These are phyloP conservation scores for Fusarium goolgardi DNA, from an alignment of 2,329 filamentous ascomycete species.

Conservation along the genomic window DNA sequence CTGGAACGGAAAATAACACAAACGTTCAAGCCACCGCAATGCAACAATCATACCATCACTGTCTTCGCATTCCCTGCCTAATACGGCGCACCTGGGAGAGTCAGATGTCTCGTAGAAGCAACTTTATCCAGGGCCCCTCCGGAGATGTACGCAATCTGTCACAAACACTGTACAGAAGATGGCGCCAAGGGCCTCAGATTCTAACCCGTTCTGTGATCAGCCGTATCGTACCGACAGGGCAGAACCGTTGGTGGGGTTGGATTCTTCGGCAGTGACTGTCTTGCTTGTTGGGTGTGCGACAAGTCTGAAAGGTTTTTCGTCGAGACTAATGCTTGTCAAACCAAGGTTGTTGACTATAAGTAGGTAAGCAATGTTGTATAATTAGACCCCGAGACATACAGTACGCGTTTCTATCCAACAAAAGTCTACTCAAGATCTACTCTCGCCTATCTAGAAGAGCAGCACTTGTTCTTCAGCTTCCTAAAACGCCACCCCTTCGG, in stretches of 20 bases:
- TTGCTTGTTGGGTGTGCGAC: constrained; percentile 1
- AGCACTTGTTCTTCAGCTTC: not conserved
- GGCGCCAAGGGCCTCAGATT: constrained; percentile 24
- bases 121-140: constrained; percentile 4
- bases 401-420: not conserved
- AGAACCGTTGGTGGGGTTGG: constrained; percentile 27
- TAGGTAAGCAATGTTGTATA: not conserved
- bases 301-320: not conserved
- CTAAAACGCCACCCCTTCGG: not conserved
- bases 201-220: constrained; percentile 17
- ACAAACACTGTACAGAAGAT: constrained; percentile 34
- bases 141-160: constrained; percentile 12
- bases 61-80: constrained; percentile 26
- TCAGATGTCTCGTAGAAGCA: constrained; percentile 15
- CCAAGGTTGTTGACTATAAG: not conserved
- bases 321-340: not conserved
- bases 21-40: not conserved
- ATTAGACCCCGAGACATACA: not conserved
- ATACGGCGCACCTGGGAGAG: constrained; percentile 10
- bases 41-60: not conserved
- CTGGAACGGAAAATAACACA: not conserved
- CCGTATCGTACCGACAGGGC: constrained; percentile 6
- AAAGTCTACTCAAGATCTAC: not conserved
- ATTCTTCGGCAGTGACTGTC: constrained; percentile 5
- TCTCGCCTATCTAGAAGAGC: not conserved